Percentiles rank a stretch among this genome's conserved stretches.
These are phyloP conservation scores for Pleurozium schreberi DNA, from an alignment of 225 moss, liverwort and hornwort genomes.

Conservation along the genomic window DNA sequence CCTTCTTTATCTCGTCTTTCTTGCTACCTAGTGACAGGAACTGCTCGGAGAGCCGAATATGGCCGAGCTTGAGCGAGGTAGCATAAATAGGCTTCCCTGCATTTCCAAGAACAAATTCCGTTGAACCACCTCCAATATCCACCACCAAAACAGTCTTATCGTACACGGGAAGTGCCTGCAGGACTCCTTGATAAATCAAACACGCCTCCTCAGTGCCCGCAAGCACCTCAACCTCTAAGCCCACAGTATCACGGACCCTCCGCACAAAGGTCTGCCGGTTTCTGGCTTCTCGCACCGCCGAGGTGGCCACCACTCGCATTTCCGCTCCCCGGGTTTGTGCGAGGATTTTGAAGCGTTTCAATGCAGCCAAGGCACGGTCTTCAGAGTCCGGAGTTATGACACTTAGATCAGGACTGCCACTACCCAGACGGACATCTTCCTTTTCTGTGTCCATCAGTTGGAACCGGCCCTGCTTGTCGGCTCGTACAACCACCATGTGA, in stretches of 20 bases:
- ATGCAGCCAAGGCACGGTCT: constrained; percentile 36
- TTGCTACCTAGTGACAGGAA: constrained; percentile 23
- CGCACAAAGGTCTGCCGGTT: constrained; percentile 41
- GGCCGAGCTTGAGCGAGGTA: constrained; percentile 45
- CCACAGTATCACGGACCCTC: constrained; percentile 25
- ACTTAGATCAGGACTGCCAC: constrained; percentile 40
- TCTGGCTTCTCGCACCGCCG: constrained; percentile 47
- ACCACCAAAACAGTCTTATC: constrained; percentile 43
- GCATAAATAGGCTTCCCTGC: constrained; percentile 46
- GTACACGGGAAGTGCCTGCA: constrained; percentile 55
- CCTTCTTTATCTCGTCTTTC: constrained; percentile 46
- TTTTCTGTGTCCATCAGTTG: constrained; percentile 58
- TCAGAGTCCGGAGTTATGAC: constrained; percentile 48
- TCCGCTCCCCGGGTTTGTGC: constrained; percentile 40
- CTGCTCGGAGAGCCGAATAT: constrained; percentile 48
- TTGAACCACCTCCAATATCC: constrained; percentile 51
- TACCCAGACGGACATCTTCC: constrained; percentile 51
- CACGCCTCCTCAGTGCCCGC: constrained; percentile 46
- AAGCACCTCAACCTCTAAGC: constrained; percentile 47
- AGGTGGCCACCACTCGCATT: constrained; percentile 50
- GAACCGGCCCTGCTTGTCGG: constrained; percentile 44
- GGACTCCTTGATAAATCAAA: constrained; percentile 43
- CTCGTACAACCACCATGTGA: constrained; percentile 62
- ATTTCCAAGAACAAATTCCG: constrained; percentile 48
- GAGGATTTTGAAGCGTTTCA: constrained; percentile 45